A percentile compares a stretch with the other conserved stretches of the same genome.
Evolutionary conservation across 352 stramenopile genomes (phyloP).

Genomic region (Globisporangium apiculatum): DNA sequence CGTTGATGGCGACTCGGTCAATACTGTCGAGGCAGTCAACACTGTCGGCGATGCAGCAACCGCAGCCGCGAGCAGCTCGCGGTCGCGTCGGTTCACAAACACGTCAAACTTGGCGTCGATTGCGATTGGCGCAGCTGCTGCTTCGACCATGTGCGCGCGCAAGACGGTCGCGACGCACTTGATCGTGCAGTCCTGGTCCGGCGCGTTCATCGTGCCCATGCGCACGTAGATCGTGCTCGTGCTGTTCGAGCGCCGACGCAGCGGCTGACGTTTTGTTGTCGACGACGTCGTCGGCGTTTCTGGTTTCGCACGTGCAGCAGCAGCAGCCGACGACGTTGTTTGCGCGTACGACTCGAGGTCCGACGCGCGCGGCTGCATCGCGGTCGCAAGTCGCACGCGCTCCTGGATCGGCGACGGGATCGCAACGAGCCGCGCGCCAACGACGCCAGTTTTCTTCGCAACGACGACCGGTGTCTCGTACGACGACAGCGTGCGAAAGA

Average conservation of each 20-base stretch:
- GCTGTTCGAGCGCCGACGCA: conserved; percentile 90
- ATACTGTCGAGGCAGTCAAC: too few species aligned
- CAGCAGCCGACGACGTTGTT: not conserved
- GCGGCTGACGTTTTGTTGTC: conserved; percentile 22
- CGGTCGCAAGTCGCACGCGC: conserved; percentile 40
- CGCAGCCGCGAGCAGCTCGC: conserved; percentile 11
- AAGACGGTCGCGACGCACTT: conserved; percentile 94
- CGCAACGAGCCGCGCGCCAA: conserved; percentile 15
- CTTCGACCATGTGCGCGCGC: conserved; percentile 93
- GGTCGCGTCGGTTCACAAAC: conserved; percentile 57
- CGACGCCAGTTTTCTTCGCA: conserved; percentile 30
- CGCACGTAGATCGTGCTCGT: conserved; percentile 92
- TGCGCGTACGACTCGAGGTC: conserved; percentile 54
- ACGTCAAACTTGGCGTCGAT: conserved; percentile 56
- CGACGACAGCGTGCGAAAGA: conserved; percentile 73
- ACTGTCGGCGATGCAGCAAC: not conserved
- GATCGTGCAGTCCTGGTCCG: conserved; percentile 95
- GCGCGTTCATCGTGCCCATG: conserved; percentile 92
- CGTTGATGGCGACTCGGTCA: conserved; percentile 1
- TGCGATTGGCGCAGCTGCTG: conserved; percentile 43
- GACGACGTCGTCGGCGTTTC: not conserved
- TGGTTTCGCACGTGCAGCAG: not conserved
- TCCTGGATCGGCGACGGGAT: conserved; percentile 65
- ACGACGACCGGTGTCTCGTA: conserved; percentile 72
- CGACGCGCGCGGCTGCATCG: conserved; percentile 32